Percentiles rank a stretch among this genome's conserved stretches.
Evolutionary conservation across 176 grass and related monocot genomes (phyloP).

Genomic region (Cymbopogon citratus): DNA sequence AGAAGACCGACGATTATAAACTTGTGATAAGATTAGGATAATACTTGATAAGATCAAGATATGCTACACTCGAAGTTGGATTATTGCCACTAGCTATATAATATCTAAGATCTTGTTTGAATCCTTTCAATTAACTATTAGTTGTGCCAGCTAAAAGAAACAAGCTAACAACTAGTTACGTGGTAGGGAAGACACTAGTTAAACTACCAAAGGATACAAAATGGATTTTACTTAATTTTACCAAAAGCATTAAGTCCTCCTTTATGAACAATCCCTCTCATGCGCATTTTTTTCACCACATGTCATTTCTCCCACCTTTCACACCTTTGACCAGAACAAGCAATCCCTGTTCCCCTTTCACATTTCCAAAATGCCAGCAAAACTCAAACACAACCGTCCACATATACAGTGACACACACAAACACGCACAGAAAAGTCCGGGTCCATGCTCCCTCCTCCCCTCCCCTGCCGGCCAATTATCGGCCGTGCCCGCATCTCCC

Average conservation of each 20-base stretch:
- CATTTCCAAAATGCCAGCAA: background rate
- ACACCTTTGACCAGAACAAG: background rate
- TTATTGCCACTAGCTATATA: background rate
- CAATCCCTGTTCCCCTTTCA: background rate
- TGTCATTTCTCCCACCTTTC: background rate
- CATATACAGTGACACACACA: background rate
- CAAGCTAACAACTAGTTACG: background rate
- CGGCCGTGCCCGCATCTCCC: background rate
- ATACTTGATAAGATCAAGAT: background rate
- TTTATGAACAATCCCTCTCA: background rate
- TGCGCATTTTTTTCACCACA: background rate
- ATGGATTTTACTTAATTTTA: background rate
- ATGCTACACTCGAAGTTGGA: background rate
- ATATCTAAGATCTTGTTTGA: background rate
- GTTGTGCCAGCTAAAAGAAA: background rate
- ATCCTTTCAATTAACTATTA: background rate
- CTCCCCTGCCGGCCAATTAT: background rate
- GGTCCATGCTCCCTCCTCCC: conserved; percentile 1
- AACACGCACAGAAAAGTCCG: background rate
- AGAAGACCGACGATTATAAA: background rate
- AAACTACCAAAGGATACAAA: no score
- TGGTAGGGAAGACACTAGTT: no score
- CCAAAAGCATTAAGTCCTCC: background rate
- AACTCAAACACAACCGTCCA: background rate
- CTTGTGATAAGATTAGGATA: background rate